Evolutionary conservation across 2,329 filamentous ascomycete genomes (phyloP).

Genomic region (Calonectria pauciramosa): DNA sequence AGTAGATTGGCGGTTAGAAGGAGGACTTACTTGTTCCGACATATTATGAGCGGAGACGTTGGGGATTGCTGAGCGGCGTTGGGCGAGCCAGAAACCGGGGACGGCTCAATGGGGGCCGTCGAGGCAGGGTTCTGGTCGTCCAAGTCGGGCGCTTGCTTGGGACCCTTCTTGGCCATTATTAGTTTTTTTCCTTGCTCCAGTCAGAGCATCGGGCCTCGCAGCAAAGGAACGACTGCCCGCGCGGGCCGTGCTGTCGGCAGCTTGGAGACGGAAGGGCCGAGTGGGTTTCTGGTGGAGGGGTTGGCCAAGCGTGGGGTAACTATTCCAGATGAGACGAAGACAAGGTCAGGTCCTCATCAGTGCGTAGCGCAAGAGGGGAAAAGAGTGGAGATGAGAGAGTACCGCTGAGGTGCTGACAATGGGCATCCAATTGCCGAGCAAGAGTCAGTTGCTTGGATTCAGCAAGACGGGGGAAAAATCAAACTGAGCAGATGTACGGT

Average conservation of each 20-base stretch:
- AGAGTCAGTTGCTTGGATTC: background rate
- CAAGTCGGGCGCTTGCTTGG: conserved; percentile 59
- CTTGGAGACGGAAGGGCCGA: background rate
- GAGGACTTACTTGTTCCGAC: conserved; percentile 75
- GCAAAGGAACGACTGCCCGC: background rate
- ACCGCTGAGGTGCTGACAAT: background rate
- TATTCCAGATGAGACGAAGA: background rate
- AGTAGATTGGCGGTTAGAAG: background rate
- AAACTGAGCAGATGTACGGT: background rate
- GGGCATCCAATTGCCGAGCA: background rate
- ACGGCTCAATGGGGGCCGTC: background rate
- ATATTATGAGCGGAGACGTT: conserved; percentile 50
- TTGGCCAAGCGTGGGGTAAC: conserved; percentile 12
- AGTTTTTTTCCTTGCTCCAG: background rate
- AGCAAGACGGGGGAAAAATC: background rate
- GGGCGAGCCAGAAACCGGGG: background rate
- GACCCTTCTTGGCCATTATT: conserved; percentile 63
- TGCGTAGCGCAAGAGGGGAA: background rate
- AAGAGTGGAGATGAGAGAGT: conserved; percentile 8
- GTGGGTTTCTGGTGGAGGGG: conserved; percentile 8
- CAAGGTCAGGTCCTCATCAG: background rate
- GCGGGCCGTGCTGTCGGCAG: background rate
- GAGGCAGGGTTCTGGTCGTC: conserved; percentile 31
- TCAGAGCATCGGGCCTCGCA: background rate
- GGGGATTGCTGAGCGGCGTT: background rate